Base-by-base conservation (phyloP, 2,329 filamentous ascomycete genomes). In the Phoma herbarum region DNA sequence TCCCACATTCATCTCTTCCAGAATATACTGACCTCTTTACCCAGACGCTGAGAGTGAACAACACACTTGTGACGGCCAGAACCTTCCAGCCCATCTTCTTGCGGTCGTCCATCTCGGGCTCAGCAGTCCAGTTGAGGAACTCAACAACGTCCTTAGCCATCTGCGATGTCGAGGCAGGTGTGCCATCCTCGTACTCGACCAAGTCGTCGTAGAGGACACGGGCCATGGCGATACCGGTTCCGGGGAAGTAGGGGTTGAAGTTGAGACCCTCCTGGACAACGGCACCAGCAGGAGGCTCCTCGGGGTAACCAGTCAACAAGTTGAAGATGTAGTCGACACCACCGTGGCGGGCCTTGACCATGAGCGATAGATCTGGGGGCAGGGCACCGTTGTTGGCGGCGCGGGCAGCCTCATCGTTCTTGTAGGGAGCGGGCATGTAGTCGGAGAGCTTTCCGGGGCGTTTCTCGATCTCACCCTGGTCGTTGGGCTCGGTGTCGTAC, bases 1-100 rank as follows among this genome's bases (percentile, higher is more conserved):
- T 25, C 22, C 16, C 22, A 22, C 14, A 20, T 1, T 7, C 16
- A 10, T 23, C 12, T 41, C 28, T n/a, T 20, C n/a, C n/a, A 7
- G 4, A 12, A 12, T 20, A 33, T n/a, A 62, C 79, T 70, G 70
- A 83, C 84, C 93, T 89, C 91, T 99, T 99, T 68, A 98, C 90
- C 93, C 93, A 99, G 73, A 99, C 88, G 79, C 91, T 96, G 74
- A 98, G 75, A 57, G 92, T 92, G 77, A 92, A 90, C 64, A 99
- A 84, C 62, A 89, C 87, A 62, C 90, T 85, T 54, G 88, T 88
- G 68, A 97, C 87, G 68, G 90, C 88, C 71, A 99, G 80, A 53
- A 96, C 91, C 89, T 99, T 98, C 87, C 96, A 88, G 75, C 95
- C 95, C 95, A 98, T 99, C 85, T 93, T 95, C 91, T 99, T 99